Evolutionary conservation across 2,329 filamentous ascomycete species (phyloP).

Genomic region (Ophiostoma montium): DNA sequence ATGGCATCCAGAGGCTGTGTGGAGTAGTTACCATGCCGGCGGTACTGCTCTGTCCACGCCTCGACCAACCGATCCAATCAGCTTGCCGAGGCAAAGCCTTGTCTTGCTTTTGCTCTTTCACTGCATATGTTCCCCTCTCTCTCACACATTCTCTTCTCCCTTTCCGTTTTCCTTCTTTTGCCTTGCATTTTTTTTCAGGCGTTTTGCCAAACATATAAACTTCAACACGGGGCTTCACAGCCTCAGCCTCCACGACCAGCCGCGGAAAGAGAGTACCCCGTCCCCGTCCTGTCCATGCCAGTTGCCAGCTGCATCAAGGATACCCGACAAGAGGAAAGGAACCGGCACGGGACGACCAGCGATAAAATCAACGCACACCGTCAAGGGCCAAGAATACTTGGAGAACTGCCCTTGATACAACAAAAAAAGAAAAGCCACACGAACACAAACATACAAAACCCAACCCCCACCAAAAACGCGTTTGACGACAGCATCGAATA

Average conservation of each 20-base stretch:
- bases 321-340: background rate
- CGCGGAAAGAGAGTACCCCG: constrained; percentile 15
- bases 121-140: background rate
- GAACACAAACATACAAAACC: background rate
- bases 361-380: background rate
- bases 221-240: constrained; percentile 23
- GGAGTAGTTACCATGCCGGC: background rate
- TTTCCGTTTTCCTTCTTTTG: background rate
- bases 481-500: too few relatives aligned
- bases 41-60: background rate
- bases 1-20: background rate
- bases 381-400: too few relatives aligned
- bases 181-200: background rate
- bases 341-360: background rate
- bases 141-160: background rate
- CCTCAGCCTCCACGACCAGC: constrained; percentile 13
- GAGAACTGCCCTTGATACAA: too few relatives aligned
- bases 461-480: background rate
- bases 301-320: background rate
- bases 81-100: background rate
- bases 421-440: too few relatives aligned
- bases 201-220: constrained; percentile 15
- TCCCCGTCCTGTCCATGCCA: constrained; percentile 8
- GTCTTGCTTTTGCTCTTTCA: background rate
- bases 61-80: background rate